Evolutionary conservation across 129 eudicot species (phyloP).

Genomic region (Calendula officinalis): DNA sequence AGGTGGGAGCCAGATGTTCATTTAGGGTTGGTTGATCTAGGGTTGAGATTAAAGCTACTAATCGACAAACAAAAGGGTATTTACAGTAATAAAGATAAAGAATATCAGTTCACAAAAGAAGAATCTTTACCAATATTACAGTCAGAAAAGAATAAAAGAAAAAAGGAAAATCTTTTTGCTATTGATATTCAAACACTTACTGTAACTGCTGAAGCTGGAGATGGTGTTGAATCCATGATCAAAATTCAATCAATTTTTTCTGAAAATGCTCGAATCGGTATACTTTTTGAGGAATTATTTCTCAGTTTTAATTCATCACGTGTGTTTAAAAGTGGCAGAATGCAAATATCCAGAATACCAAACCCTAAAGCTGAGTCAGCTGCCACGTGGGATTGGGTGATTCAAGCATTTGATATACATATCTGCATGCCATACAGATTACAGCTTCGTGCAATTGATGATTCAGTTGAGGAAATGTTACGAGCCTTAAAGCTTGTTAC

Average conservation of each 20-base stretch:
- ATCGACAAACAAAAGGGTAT: constrained; percentile 48
- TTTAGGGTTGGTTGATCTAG: constrained; percentile 72
- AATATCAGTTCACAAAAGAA: constrained; percentile 10
- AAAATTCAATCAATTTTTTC: constrained; percentile 95
- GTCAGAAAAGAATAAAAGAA: constrained; percentile 56
- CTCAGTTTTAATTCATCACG: constrained; percentile 69
- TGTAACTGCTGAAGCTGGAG: constrained; percentile 89
- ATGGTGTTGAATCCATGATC: constrained; percentile 83
- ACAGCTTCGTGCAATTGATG: constrained; percentile 97
- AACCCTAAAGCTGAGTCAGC: constrained; percentile 45
- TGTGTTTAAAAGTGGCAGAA: constrained; percentile 80
- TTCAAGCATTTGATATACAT: constrained; percentile 94
- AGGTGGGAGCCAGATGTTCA: constrained; percentile 99
- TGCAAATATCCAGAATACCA: constrained; percentile 95
- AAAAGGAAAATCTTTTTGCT: constrained; percentile 81
- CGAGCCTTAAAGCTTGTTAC: constrained; percentile 85
- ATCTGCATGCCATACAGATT: constrained; percentile 91
- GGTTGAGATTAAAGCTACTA: constrained; percentile 62
- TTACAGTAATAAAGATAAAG: not conserved
- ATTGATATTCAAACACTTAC: constrained; percentile 85
- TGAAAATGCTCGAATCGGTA: constrained; percentile 97
- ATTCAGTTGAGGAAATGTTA: constrained; percentile 86
- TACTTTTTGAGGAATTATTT: constrained; percentile 84
- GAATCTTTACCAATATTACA: constrained; percentile 37
- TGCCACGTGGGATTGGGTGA: constrained; percentile 90